Evolutionary conservation across 1,284 basidiomycete genomes (phyloP).

Genomic region (Somion occarium): DNA sequence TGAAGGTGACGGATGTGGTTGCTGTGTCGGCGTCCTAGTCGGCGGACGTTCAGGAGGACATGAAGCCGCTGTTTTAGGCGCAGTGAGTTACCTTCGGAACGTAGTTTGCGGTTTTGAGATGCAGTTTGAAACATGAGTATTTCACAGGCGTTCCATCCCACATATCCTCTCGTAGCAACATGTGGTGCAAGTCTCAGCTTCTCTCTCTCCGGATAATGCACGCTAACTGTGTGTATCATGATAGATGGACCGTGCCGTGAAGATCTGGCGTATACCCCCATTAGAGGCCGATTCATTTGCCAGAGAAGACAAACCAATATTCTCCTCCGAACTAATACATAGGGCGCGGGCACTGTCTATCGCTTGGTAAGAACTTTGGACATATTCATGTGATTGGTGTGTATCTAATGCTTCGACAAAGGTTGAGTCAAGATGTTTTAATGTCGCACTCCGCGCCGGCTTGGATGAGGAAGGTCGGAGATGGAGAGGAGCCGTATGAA

Average conservation of each 20-base stretch:
- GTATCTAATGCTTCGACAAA: no score
- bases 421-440: conserved; percentile 58
- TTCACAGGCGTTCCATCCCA: conserved; percentile 58
- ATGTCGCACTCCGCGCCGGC: conserved; percentile 57
- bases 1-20: conserved; percentile 57
- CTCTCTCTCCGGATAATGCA: conserved; percentile 1
- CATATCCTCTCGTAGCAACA: conserved; percentile 61
- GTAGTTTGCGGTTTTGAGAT: no score
- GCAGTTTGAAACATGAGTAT: not conserved
- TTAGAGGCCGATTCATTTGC: conserved; percentile 32
- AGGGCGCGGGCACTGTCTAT: conserved; percentile 61
- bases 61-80: conserved; percentile 56
- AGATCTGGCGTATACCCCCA: conserved; percentile 58
- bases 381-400: no score
- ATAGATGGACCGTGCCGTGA: conserved; percentile 66
- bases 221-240: conserved; percentile 9
- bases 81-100: conserved; percentile 39
- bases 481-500: conserved; percentile 24
- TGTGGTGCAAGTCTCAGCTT: conserved; percentile 58
- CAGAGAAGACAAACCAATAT: conserved; percentile 70
- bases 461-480: conserved; percentile 35
- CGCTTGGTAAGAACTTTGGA: conserved; percentile 58
- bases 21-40: conserved; percentile 58
- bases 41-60: conserved; percentile 72
- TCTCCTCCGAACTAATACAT: conserved; percentile 60